phyloP scores from a whole-genome alignment of 2,329 filamentous ascomycete genomes.

The Chaetothyriales sp. region DNA sequence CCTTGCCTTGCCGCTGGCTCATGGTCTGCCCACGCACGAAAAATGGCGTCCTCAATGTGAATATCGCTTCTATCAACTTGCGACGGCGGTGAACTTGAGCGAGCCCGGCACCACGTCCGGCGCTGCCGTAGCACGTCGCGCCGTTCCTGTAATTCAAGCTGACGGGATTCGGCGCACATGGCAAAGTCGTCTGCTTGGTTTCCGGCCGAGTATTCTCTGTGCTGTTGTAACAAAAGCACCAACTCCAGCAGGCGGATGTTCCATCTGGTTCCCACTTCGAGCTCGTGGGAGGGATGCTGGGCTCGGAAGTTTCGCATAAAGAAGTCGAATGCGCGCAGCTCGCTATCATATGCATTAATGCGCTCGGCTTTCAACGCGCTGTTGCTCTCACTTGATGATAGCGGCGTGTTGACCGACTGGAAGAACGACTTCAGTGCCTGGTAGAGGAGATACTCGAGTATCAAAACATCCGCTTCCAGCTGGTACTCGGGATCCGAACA shows the following conservation, averaged over 20 bases:
- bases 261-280: neutral
- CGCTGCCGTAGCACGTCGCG: neutral
- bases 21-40: neutral
- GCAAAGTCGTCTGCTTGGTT: neutral
- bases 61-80: neutral
- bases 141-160: neutral
- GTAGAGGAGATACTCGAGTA: slow-evolving; percentile 18
- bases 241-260: neutral
- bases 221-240: neutral
- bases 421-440: slow-evolving; percentile 9
- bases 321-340: neutral
- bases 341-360: neutral
- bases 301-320: neutral
- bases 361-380: neutral
- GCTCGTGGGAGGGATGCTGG: neutral
- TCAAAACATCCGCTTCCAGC: slow-evolving; percentile 17
- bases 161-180: neutral
- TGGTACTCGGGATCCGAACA: slow-evolving; percentile 14
- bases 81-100: neutral
- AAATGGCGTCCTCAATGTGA: neutral
- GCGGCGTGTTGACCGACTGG: neutral
- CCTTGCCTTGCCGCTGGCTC: too few species aligned
- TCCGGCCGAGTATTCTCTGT: neutral
- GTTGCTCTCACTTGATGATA: neutral
- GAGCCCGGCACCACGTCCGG: neutral